phyloP scores from a whole-genome alignment of 2,329 filamentous ascomycete genomes.

The Paecilomyces niveus region DNA sequence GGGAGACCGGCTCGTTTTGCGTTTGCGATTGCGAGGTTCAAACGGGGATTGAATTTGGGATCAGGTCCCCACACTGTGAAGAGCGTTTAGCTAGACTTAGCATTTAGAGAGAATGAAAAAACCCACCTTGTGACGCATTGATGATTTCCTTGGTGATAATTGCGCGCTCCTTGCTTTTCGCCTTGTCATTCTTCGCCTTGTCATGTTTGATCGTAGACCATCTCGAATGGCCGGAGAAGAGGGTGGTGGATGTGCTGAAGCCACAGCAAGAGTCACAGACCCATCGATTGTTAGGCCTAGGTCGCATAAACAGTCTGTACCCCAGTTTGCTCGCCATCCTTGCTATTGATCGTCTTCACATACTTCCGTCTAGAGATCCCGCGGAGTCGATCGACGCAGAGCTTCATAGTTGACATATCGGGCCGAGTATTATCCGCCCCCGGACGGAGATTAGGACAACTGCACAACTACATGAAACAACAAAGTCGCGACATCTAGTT shows the following conservation, averaged over 20 bases:
- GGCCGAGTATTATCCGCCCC: constrained; percentile 15
- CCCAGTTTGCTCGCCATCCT: constrained; percentile 19
- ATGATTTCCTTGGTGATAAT: constrained; percentile 65
- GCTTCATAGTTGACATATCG: constrained; percentile 4
- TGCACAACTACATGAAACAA: constrained; percentile 2
- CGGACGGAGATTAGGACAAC: constrained; percentile 16
- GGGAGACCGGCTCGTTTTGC: constrained; percentile 84
- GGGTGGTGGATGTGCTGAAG: constrained; percentile 40
- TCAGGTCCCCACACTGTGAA: constrained; percentile 65
- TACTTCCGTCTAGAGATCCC: constrained; percentile 4
- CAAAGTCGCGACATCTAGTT: not conserved
- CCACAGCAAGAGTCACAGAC: constrained; percentile 30
- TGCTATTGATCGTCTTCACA: constrained; percentile 4
- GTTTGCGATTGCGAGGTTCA: constrained; percentile 63
- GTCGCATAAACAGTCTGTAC: constrained; percentile 12
- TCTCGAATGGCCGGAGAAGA: constrained; percentile 70
- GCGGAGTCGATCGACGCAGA: constrained; percentile 10
- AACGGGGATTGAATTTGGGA: constrained; percentile 64
- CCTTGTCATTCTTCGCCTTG: constrained; percentile 73
- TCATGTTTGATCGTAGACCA: constrained; percentile 97
- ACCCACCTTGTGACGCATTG: constrained; percentile 64
- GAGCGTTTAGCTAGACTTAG: constrained; percentile 6
- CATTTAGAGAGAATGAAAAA: not conserved
- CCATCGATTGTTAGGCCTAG: constrained; percentile 4
- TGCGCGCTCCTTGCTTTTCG: constrained; percentile 66